These are phyloP conservation scores for Uromyces viciae-fabae DNA, from an alignment of 1,284 basidiomycete species.

Conservation along the genomic window DNA sequence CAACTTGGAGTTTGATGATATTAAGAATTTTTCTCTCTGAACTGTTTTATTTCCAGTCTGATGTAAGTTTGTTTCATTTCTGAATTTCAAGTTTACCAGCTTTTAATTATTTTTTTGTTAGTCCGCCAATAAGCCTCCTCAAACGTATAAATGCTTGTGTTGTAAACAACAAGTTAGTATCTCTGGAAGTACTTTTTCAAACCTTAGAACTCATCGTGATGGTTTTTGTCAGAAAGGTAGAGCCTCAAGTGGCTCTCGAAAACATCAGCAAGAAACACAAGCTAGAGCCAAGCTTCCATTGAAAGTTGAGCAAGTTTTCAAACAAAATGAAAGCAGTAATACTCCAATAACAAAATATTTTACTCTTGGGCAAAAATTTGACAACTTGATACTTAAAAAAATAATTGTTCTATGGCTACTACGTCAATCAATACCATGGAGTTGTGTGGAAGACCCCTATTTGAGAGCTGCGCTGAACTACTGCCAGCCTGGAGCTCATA, in stretches of 20 bases:
- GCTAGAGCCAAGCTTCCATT: neutral
- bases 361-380: neutral
- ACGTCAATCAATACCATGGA: neutral
- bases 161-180: neutral
- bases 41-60: neutral
- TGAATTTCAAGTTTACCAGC: neutral
- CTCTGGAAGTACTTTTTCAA: neutral
- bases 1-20: neutral
- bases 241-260: neutral
- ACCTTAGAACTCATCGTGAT: neutral
- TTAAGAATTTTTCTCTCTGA: neutral
- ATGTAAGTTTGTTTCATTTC: neutral
- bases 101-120: neutral
- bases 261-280: neutral
- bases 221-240: slow-evolving; percentile 1
- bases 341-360: neutral
- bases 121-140: neutral
- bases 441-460: neutral
- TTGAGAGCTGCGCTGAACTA: neutral
- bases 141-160: neutral
- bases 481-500: neutral
- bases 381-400: neutral
- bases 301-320: neutral
- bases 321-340: neutral
- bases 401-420: neutral